Percentiles rank a stretch among this genome's conserved stretches.
Evolutionary conservation across 2,329 filamentous ascomycete species (phyloP).

Genomic region (Coleophoma crateriformis): DNA sequence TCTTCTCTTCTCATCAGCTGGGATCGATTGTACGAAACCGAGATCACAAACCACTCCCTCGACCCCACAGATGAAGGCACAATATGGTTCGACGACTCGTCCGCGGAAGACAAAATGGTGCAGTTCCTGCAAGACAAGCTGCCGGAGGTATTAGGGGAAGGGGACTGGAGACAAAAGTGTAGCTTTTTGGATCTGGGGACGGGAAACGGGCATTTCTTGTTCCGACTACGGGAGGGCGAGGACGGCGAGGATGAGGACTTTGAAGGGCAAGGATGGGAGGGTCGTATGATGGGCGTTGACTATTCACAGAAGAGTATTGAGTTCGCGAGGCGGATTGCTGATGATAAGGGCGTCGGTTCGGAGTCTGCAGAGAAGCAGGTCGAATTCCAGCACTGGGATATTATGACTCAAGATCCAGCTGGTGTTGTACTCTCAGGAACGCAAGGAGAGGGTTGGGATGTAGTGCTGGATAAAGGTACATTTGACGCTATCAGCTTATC

Average conservation of each 20-base stretch:
- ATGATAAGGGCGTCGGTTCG: slow-evolving; percentile 24
- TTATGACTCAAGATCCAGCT: slow-evolving; percentile 37
- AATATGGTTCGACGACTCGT: slow-evolving; percentile 93
- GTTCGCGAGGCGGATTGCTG: slow-evolving; percentile 62
- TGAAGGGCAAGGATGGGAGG: slow-evolving; percentile 45
- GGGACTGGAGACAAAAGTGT: slow-evolving; percentile 27
- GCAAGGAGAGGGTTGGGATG: slow-evolving; percentile 61
- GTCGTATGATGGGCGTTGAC: slow-evolving; percentile 78
- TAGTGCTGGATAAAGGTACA: slow-evolving; percentile 96
- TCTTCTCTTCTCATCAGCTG: slow-evolving; percentile 56
- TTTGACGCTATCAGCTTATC: slow-evolving; percentile 91
- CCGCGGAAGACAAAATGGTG: slow-evolving; percentile 77
- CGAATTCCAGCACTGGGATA: slow-evolving; percentile 46
- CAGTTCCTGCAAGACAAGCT: slow-evolving; percentile 39
- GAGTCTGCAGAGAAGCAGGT: slow-evolving; percentile 22
- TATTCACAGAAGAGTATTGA: slow-evolving; percentile 73
- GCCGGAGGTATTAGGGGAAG: slow-evolving; percentile 6
- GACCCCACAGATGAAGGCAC: slow-evolving; percentile 79
- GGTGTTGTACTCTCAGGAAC: slow-evolving; percentile 9
- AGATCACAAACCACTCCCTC: slow-evolving; percentile 64
- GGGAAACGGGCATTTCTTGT: slow-evolving; percentile 89
- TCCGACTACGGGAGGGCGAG: slow-evolving; percentile 58
- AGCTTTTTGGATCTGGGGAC: slow-evolving; percentile 84
- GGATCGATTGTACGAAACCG: slow-evolving; percentile 67
- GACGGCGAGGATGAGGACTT: slow-evolving; percentile 31